Base-by-base conservation (phyloP, 1,139 yeast genomes). In the Geotrichum bryndzae region DNA sequence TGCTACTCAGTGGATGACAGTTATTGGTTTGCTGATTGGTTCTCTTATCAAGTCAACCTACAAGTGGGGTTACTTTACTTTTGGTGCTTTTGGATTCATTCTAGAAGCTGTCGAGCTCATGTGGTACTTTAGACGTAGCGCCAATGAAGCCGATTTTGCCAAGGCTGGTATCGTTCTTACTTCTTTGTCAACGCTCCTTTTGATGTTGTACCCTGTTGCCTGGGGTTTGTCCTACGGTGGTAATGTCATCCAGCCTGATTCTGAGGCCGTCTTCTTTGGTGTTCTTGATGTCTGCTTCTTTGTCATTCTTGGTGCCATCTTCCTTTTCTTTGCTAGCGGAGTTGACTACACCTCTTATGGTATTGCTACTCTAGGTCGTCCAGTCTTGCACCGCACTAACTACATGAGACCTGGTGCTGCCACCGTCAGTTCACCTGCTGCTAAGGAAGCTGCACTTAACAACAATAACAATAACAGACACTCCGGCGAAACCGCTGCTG, bases 211-310 rank as follows among this genome's bases (percentile, higher is more conserved):
- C 70, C 84, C 85, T 52, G 73, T 85, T 65, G 72, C 77, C 60
- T 85, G 88, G 88, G 88, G 84, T 71, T 76, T 85, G 63, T 75
- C 82, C 66, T 88, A 85, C 68, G 90, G 89, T 77, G 88, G 88
- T 72, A 85, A 85, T 69, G 82, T 77, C 53, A 84, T 85, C 66
- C 83, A 82, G 67, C 86, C 86, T 52, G 87, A 84, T 69, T 80
- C 86, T n/a, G 88, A 84, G 72, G 84, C 86, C 59, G 85, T 81
- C 23, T 85, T 84, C 74, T 84, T 82, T 68, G 89, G 89, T 75
- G 75, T 85, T 58, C 76, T 85, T 67, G 89, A 85, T 69, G 68
- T 84, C 59, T 67, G 80, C 56, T 58, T 67, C 56, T 72, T 73
- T 60, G 62, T 70, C 35, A 52, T 64, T 48, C 67, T 82, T 58